Evolutionary conservation across 2,329 filamentous ascomycete species (phyloP).

Genomic region (Chrysosporium keratinophilum): DNA sequence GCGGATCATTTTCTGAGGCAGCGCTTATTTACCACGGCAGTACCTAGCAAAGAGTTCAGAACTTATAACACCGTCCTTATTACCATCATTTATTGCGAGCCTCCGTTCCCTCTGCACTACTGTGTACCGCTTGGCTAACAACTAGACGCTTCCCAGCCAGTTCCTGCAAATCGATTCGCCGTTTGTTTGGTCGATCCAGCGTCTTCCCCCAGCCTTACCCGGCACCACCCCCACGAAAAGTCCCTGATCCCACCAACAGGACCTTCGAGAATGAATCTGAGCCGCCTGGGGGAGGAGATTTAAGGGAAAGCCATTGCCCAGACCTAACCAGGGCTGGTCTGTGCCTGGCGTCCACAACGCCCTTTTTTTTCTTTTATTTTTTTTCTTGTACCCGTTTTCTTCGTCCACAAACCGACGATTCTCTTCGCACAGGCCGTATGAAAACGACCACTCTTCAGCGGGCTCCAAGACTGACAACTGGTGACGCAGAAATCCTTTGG

Average conservation of each 20-base stretch:
- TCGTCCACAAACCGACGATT: neutral
- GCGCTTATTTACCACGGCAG: no score
- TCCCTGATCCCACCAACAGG: slow-evolving; percentile 1
- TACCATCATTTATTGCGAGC: neutral
- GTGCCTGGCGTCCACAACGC: neutral
- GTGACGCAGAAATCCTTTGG: neutral
- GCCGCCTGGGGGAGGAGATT: neutral
- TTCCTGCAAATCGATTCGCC: slow-evolving; percentile 6
- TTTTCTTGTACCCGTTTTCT: neutral
- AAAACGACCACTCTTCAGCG: neutral
- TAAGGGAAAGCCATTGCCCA: neutral
- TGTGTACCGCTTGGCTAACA: slow-evolving; percentile 3
- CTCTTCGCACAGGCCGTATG: neutral
- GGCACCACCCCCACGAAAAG: slow-evolving; percentile 2
- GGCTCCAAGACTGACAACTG: neutral
- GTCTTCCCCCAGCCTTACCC: slow-evolving; percentile 9
- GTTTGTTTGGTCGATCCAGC: slow-evolving; percentile 4
- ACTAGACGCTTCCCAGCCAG: neutral
- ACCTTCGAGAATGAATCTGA: slow-evolving; percentile 7
- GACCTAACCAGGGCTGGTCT: neutral
- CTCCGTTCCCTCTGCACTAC: neutral
- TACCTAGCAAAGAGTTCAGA: no score
- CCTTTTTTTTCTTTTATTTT: neutral
- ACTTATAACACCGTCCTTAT: neutral
- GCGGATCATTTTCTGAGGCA: no score